A percentile compares a stretch with the other conserved stretches of the same genome.
Conservation (phyloP, 2,329 filamentous ascomycete species). For the Coleophoma crateriformis region DNA sequence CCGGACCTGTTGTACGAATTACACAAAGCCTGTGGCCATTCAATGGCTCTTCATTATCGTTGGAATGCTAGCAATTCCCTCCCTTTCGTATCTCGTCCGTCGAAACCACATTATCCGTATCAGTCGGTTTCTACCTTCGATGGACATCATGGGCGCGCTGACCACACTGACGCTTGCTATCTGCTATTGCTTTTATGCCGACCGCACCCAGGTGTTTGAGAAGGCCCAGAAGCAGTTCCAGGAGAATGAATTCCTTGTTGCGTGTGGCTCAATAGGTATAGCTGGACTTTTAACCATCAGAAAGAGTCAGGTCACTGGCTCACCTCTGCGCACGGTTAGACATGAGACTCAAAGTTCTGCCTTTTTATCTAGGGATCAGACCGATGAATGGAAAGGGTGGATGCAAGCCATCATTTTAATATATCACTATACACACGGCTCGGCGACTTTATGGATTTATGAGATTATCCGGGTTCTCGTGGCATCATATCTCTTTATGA, state of each 20-base stretch:
- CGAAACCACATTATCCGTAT: slow-evolving; percentile 8
- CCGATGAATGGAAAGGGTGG: slow-evolving; percentile 62
- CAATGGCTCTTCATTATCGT: slow-evolving; percentile 29
- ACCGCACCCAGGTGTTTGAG: slow-evolving; percentile 47
- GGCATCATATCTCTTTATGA: slow-evolving; percentile 56
- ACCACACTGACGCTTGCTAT: slow-evolving; percentile 15
- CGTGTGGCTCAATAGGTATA: slow-evolving; percentile 19
- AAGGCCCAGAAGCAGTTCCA: slow-evolving; percentile 43
- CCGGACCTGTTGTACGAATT: slow-evolving; percentile 46
- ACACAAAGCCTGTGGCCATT: slow-evolving; percentile 30
- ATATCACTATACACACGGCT: slow-evolving; percentile 53
- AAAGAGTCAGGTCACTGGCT: slow-evolving; percentile 8
- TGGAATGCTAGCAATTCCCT: slow-evolving; percentile 24
- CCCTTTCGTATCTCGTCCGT: slow-evolving; percentile 12
- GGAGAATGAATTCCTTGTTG: slow-evolving; percentile 25
- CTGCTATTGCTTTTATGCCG: slow-evolving; percentile 45
- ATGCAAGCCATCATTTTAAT: slow-evolving; percentile 52
- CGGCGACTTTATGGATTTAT: slow-evolving; percentile 44
- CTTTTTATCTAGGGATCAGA: slow-evolving; percentile 49
- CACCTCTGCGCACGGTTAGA: background rate
- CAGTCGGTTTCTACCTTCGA: slow-evolving; percentile 11
- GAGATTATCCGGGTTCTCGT: slow-evolving; percentile 47
- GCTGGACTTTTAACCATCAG: slow-evolving; percentile 26
- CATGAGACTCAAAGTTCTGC: slow-evolving; percentile 20
- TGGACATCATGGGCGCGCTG: slow-evolving; percentile 14